phyloP scores from a whole-genome alignment of 768 basidiomycete species.

The Amanita jacksonii region DNA sequence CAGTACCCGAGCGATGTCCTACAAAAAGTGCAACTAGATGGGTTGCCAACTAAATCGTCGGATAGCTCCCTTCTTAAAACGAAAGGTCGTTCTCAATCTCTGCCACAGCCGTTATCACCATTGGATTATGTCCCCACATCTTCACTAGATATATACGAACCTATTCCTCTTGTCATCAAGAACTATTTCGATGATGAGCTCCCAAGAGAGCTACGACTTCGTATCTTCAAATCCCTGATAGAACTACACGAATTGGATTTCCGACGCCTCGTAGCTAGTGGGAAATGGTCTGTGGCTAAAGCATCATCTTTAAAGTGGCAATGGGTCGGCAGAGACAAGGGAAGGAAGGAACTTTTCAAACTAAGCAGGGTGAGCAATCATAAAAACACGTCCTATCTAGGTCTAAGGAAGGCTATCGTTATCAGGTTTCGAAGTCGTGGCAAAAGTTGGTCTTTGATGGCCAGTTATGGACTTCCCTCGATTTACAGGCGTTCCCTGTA shows the following conservation, averaged over 20 bases:
- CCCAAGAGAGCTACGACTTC: constrained; percentile 62
- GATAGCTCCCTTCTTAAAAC: constrained; percentile 23
- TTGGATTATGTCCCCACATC: constrained; percentile 48
- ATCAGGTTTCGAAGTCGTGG: constrained; percentile 68
- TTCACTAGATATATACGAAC: constrained; percentile 40
- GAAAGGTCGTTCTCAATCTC: constrained; percentile 56
- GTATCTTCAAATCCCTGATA: constrained; percentile 47
- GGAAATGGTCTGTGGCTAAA: constrained; percentile 50
- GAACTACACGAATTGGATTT: constrained; percentile 52
- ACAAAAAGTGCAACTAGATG: neutral
- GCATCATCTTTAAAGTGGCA: constrained; percentile 53
- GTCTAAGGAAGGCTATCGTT: neutral
- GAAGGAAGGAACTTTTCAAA: constrained; percentile 68
- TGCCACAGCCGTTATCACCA: constrained; percentile 50
- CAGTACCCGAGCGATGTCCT: constrained; percentile 1
- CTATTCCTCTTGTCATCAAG: constrained; percentile 36
- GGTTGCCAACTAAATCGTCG: constrained; percentile 5
- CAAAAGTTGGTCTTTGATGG: constrained; percentile 71
- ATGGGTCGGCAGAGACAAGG: constrained; percentile 72
- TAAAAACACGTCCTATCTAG: too few relatives aligned
- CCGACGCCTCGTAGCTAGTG: constrained; percentile 29
- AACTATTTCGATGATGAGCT: constrained; percentile 63
- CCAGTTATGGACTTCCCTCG: constrained; percentile 68
- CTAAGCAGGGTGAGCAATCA: constrained; percentile 73
- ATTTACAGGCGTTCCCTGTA: constrained; percentile 54